phyloP scores from a whole-genome alignment of 169 alveolate genomes.

The Babesia ovata region DNA sequence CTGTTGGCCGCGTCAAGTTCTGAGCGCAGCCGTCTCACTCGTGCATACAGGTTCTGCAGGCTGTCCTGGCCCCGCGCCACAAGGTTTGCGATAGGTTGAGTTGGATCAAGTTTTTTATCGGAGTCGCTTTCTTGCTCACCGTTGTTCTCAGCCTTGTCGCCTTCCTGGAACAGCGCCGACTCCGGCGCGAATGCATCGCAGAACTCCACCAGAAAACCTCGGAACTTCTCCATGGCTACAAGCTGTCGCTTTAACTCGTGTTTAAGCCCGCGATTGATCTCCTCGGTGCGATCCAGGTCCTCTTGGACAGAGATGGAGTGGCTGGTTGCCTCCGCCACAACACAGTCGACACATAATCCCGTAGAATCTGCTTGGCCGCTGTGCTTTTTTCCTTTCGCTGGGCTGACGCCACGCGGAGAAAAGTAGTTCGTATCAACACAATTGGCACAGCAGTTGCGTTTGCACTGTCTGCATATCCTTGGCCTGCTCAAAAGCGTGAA shows the following conservation, averaged over 20 bases:
- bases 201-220: slow-evolving; percentile 71
- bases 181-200: slow-evolving; percentile 66
- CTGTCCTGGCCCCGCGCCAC: slow-evolving; percentile 33
- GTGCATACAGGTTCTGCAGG: slow-evolving; percentile 36
- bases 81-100: slow-evolving; percentile 37
- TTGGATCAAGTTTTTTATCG: background rate
- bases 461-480: slow-evolving; percentile 53
- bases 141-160: background rate
- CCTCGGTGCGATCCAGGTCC: slow-evolving; percentile 78
- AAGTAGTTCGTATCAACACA: slow-evolving; percentile 36
- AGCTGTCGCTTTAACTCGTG: slow-evolving; percentile 72
- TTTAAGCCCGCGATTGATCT: slow-evolving; percentile 74
- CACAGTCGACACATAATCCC: slow-evolving; percentile 72
- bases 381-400: background rate
- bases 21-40: slow-evolving; percentile 20
- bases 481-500: slow-evolving; percentile 40
- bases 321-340: slow-evolving; percentile 71
- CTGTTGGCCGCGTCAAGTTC: slow-evolving; percentile 30
- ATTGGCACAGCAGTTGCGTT: slow-evolving; percentile 51
- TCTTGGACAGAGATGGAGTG: slow-evolving; percentile 78
- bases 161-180: slow-evolving; percentile 31
- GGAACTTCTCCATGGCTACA: slow-evolving; percentile 74
- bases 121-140: background rate
- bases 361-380: slow-evolving; percentile 51
- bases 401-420: slow-evolving; percentile 34